phyloP scores from a whole-genome alignment of 495 filamentous ascomycete genomes.

The Podospora australis region DNA sequence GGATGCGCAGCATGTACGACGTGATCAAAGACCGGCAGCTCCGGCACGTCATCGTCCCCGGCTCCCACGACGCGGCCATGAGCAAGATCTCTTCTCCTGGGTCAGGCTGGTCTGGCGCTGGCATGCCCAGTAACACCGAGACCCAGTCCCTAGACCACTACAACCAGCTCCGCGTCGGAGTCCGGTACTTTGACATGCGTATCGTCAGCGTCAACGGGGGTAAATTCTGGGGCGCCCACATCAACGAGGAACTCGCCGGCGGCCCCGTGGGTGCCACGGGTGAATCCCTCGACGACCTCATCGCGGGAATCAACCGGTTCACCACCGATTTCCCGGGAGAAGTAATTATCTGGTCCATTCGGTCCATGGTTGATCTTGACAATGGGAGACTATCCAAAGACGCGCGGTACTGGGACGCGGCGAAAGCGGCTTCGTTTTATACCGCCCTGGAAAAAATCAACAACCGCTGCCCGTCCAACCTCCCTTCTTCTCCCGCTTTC shows the following conservation, averaged over 20 bases:
- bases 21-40: constrained; percentile 13
- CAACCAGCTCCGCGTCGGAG: constrained; percentile 10
- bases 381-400: no score
- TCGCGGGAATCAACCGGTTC: constrained; percentile 11
- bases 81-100: background rate
- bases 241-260: background rate
- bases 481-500: no score
- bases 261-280: constrained; percentile 1
- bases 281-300: constrained; percentile 3
- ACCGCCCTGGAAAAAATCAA: constrained; percentile 5
- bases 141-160: constrained; percentile 7
- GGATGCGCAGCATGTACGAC: constrained; percentile 10
- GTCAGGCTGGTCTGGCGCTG: constrained; percentile 1
- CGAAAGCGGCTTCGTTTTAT: constrained; percentile 5
- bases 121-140: constrained; percentile 5
- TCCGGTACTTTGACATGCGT: constrained; percentile 13
- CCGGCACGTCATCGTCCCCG: constrained; percentile 12
- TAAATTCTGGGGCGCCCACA: constrained; percentile 6
- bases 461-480: constrained; percentile 13
- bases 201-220: background rate
- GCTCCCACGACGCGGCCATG: constrained; percentile 17
- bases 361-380: no score
- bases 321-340: constrained; percentile 11
- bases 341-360: constrained; percentile 7
- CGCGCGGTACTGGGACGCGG: constrained; percentile 2